Evolutionary conservation across 2,329 filamentous ascomycete species (phyloP).

Genomic region (Atkinsonella texensis): DNA sequence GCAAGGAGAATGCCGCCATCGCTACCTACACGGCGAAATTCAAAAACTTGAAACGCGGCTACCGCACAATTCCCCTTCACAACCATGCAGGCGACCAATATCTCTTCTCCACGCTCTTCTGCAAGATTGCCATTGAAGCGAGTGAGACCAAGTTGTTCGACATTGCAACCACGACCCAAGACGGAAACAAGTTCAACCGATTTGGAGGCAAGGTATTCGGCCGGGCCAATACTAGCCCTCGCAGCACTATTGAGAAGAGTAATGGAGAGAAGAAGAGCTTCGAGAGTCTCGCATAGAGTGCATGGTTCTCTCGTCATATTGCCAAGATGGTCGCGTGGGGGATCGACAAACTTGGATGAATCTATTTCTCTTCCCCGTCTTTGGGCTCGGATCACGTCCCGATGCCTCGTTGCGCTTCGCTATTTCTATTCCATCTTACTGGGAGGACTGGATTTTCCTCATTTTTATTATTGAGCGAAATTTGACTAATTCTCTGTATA

Average conservation of each 20-base stretch:
- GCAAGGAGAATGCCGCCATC: slow-evolving; percentile 47
- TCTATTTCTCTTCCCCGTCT: not conserved
- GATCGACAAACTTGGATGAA: not conserved
- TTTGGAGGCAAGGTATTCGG: slow-evolving; percentile 47
- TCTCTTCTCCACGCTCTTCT: slow-evolving; percentile 89
- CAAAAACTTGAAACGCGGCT: slow-evolving; percentile 78
- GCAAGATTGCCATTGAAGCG: slow-evolving; percentile 60
- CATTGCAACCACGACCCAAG: slow-evolving; percentile 26
- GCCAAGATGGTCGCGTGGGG: not conserved
- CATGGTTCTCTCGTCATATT: not conserved
- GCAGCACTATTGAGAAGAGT: slow-evolving; percentile 39
- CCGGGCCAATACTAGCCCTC: slow-evolving; percentile 38
- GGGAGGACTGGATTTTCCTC: slow-evolving; percentile 4
- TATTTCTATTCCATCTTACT: not conserved
- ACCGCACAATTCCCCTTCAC: slow-evolving; percentile 80
- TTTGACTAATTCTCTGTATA: not conserved
- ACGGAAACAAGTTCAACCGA: slow-evolving; percentile 42
- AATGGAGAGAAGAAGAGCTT: slow-evolving; percentile 34
- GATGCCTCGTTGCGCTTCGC: not conserved
- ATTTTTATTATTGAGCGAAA: not conserved
- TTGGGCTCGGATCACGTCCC: not conserved
- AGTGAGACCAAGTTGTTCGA: slow-evolving; percentile 46
- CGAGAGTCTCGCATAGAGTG: slow-evolving; percentile 21
- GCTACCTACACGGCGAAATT: slow-evolving; percentile 92
- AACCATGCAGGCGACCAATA: slow-evolving; percentile 86